These are phyloP conservation scores for Amylocystis lapponica DNA, from an alignment of 768 basidiomycete species.

Conservation along the genomic window DNA sequence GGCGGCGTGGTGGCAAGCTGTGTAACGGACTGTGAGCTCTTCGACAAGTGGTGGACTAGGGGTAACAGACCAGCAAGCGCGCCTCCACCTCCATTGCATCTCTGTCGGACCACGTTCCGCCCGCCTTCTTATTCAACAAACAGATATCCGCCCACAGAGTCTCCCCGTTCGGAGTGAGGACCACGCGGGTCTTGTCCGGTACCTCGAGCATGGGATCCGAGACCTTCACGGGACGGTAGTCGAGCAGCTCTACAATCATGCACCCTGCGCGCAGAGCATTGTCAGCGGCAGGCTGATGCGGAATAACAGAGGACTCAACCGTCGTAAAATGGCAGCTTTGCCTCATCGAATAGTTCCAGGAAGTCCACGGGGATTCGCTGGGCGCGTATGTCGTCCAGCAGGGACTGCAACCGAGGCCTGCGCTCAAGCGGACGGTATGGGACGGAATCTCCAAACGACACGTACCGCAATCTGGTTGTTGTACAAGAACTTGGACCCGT, in stretches of 20 bases:
- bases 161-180: slow-evolving; percentile 73
- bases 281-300: background rate
- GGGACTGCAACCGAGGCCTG: slow-evolving; percentile 40
- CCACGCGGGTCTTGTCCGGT: slow-evolving; percentile 61
- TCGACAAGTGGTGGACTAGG: slow-evolving; percentile 17
- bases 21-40: background rate
- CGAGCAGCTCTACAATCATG: slow-evolving; percentile 78
- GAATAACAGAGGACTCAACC: slow-evolving; percentile 39
- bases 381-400: slow-evolving; percentile 79
- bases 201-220: slow-evolving; percentile 55
- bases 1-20: slow-evolving; percentile 73
- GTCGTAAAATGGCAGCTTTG: slow-evolving; percentile 76
- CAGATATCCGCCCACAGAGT: slow-evolving; percentile 79
- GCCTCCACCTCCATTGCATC: slow-evolving; percentile 74
- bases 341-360: slow-evolving; percentile 70
- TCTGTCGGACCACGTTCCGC: slow-evolving; percentile 59
- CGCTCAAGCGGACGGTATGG: slow-evolving; percentile 1
- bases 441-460: background rate
- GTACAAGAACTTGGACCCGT: slow-evolving; percentile 76
- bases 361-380: slow-evolving; percentile 85
- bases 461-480: slow-evolving; percentile 66
- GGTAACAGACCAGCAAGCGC: slow-evolving; percentile 67
- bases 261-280: slow-evolving; percentile 47
- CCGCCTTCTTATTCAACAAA: slow-evolving; percentile 52
- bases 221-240: slow-evolving; percentile 57